Percentiles rank a stretch among this genome's conserved stretches.
Conservation (phyloP, 1,284 basidiomycete species). For the Apiotrichum porosum region DNA sequence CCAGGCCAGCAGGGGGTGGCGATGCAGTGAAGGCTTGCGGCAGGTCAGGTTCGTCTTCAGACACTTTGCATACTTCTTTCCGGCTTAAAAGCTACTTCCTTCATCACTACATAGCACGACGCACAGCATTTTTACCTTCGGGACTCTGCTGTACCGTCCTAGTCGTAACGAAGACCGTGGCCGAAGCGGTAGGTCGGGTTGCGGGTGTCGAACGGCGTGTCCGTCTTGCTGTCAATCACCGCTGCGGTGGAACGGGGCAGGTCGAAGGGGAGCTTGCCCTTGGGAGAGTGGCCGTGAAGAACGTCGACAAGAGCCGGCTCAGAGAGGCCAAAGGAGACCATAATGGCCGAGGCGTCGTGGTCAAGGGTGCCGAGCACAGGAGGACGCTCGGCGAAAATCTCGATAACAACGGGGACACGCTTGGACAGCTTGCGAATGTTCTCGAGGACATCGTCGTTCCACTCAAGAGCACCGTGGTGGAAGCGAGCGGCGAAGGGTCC, state of each 20-base stretch:
- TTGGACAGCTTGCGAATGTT: slow-evolving; percentile 11
- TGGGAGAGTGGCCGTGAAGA: slow-evolving; percentile 8
- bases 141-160: too few relatives aligned
- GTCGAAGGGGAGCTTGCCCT: slow-evolving; percentile 16
- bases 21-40: too few relatives aligned
- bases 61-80: too few relatives aligned
- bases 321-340: slow-evolving; percentile 7
- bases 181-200: slow-evolving; percentile 11
- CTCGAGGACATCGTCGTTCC: slow-evolving; percentile 1
- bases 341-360: slow-evolving; percentile 6
- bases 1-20: too few relatives aligned
- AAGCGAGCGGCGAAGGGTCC: slow-evolving; percentile 8
- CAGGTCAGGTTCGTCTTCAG: too few relatives aligned
- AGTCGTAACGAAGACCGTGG: neutral
- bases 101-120: too few relatives aligned
- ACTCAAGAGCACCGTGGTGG: slow-evolving; percentile 20
- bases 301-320: slow-evolving; percentile 6
- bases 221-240: slow-evolving; percentile 4
- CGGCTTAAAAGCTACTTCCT: too few relatives aligned
- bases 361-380: slow-evolving; percentile 7
- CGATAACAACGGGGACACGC: slow-evolving; percentile 10
- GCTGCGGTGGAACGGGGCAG: slow-evolving; percentile 8
- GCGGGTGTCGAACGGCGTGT: slow-evolving; percentile 10
- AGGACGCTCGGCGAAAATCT: slow-evolving; percentile 12
- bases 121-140: too few relatives aligned